Evolutionary conservation across 83 land plant species (phyloP).

Genomic region (Picea mariana): DNA sequence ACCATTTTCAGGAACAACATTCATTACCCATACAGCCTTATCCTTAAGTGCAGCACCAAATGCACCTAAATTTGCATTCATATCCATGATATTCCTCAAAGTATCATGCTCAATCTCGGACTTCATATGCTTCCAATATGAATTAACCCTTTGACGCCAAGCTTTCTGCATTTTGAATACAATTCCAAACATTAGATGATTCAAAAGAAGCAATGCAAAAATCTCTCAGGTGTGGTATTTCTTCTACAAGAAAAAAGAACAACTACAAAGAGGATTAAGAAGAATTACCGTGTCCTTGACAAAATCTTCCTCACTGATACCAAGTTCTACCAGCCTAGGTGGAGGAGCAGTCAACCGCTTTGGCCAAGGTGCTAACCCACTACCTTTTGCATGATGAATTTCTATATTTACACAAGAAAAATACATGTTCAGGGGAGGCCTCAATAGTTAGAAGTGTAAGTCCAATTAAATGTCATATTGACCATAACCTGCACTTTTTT

Average conservation of each 20-base stretch:
- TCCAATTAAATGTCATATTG: too few relatives aligned
- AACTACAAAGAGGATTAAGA: background rate
- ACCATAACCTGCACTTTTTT: too few relatives aligned
- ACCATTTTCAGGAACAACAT: constrained; percentile 55
- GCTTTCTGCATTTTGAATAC: constrained; percentile 29
- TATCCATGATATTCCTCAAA: constrained; percentile 68
- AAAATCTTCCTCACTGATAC: constrained; percentile 31
- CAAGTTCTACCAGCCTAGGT: constrained; percentile 57
- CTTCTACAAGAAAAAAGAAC: background rate
- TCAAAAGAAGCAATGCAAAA: background rate
- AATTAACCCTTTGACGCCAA: constrained; percentile 57
- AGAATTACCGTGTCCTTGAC: constrained; percentile 51
- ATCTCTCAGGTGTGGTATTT: background rate
- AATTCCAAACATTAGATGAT: background rate
- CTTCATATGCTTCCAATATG: constrained; percentile 53
- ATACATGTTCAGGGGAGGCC: background rate
- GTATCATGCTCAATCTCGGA: constrained; percentile 40
- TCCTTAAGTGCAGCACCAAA: constrained; percentile 68
- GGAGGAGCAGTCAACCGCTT: constrained; percentile 53
- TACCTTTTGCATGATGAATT: constrained; percentile 29
- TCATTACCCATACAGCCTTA: constrained; percentile 69
- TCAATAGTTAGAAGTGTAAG: too few relatives aligned
- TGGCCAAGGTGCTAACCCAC: constrained; percentile 68
- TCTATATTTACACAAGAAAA: constrained; percentile 17
- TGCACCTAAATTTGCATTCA: constrained; percentile 68